Evolutionary conservation across 495 filamentous ascomycete species (phyloP).

Genomic region (Acidiella bohemica): DNA sequence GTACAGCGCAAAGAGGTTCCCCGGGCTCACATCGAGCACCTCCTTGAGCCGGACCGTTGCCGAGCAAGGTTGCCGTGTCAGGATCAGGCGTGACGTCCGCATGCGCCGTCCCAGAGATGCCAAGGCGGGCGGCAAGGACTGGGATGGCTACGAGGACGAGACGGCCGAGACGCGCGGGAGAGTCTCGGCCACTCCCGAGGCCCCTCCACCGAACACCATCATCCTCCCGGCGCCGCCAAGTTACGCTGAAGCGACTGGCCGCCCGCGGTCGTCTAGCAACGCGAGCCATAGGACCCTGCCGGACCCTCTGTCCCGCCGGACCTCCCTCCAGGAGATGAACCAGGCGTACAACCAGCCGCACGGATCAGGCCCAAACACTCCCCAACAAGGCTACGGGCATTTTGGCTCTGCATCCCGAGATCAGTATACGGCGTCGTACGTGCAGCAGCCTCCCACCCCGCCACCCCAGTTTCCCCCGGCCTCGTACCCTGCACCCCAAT

Average conservation of each 20-base stretch:
- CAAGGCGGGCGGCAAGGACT: constrained; percentile 40
- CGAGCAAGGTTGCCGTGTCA: constrained; percentile 93
- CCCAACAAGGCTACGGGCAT: constrained; percentile 22
- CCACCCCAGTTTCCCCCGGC: too few species aligned
- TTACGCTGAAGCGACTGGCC: constrained; percentile 32
- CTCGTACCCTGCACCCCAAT: too few species aligned
- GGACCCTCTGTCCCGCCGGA: constrained; percentile 32
- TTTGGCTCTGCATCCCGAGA: too few species aligned
- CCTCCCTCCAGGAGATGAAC: constrained; percentile 32
- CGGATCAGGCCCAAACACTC: constrained; percentile 25
- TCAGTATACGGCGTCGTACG: too few species aligned
- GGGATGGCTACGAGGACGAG: constrained; percentile 54
- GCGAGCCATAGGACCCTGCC: constrained; percentile 36
- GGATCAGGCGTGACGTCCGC: constrained; percentile 89
- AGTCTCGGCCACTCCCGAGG: constrained; percentile 48
- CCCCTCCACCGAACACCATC: constrained; percentile 36
- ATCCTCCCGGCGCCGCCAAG: constrained; percentile 31
- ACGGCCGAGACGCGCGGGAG: constrained; percentile 40
- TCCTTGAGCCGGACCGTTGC: constrained; percentile 77
- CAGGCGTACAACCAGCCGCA: constrained; percentile 25
- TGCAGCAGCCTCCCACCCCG: too few species aligned
- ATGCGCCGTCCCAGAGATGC: constrained; percentile 85
- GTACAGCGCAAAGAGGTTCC: constrained; percentile 98
- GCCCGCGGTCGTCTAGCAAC: constrained; percentile 64
- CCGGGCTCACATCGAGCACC: constrained; percentile 84